phyloP scores from a whole-genome alignment of 2,329 filamentous ascomycete genomes.

The Mariannaea sp. region DNA sequence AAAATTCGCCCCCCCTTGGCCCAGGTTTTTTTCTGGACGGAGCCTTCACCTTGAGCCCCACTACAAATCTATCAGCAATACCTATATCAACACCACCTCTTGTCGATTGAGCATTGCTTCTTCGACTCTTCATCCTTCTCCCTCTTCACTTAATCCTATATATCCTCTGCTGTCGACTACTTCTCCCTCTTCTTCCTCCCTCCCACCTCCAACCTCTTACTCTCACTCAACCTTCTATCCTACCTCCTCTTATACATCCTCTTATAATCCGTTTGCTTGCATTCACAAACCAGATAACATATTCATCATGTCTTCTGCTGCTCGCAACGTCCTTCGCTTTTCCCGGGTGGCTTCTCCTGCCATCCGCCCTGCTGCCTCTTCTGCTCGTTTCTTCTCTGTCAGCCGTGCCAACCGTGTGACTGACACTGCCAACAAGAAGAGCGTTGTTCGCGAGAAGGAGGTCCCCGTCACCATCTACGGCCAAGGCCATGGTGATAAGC shows the following conservation, averaged over 20 bases:
- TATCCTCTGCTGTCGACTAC: background rate
- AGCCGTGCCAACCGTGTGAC: slow-evolving; percentile 41
- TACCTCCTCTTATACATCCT: slow-evolving; percentile 12
- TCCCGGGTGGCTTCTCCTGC: slow-evolving; percentile 40
- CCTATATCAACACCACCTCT: slow-evolving; percentile 36
- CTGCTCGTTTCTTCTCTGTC: slow-evolving; percentile 42
- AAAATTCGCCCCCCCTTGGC: slow-evolving; percentile 27
- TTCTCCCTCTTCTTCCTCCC: slow-evolving; percentile 6
- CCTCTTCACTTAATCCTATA: slow-evolving; percentile 15
- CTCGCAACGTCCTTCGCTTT: slow-evolving; percentile 44
- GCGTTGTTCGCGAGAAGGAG: slow-evolving; percentile 61
- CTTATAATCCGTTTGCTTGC: slow-evolving; percentile 5
- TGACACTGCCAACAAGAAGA: slow-evolving; percentile 52
- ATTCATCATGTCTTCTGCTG: slow-evolving; percentile 40
- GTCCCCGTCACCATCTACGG: slow-evolving; percentile 61
- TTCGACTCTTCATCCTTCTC: slow-evolving; percentile 13
- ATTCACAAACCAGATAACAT: slow-evolving; percentile 33
- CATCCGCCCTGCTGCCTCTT: slow-evolving; percentile 31
- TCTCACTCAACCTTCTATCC: background rate
- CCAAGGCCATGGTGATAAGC: slow-evolving; percentile 56
- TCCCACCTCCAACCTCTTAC: slow-evolving; percentile 20
- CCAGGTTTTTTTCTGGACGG: slow-evolving; percentile 15
- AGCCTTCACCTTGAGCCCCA: slow-evolving; percentile 22
- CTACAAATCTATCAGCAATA: slow-evolving; percentile 22
- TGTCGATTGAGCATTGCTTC: slow-evolving; percentile 17